These are phyloP conservation scores for Sporothrix brunneoviolacea DNA, from an alignment of 2,329 filamentous ascomycete species.

Conservation along the genomic window DNA sequence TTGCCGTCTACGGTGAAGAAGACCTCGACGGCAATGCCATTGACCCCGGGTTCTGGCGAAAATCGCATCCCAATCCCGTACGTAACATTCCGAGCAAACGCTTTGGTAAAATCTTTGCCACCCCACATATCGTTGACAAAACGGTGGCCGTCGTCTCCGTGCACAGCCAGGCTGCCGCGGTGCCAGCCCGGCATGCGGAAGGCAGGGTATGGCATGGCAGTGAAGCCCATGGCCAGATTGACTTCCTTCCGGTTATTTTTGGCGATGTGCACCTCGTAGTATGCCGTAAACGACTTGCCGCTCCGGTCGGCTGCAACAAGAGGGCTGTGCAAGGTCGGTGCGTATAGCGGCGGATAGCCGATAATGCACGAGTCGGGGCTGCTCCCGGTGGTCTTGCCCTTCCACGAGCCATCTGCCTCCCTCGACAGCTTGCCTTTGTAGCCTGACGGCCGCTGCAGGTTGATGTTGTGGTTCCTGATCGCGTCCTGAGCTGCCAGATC, in stretches of 20 bases:
- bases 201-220: constrained; percentile 66
- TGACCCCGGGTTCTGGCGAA: constrained; percentile 19
- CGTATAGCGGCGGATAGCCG: constrained; percentile 63
- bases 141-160: constrained; percentile 70
- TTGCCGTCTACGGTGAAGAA: constrained; percentile 66
- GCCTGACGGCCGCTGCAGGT: constrained; percentile 44
- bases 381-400: constrained; percentile 31
- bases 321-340: constrained; percentile 52
- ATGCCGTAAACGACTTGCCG: constrained; percentile 44
- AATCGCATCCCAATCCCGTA: constrained; percentile 68
- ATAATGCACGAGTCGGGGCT: constrained; percentile 58
- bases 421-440: constrained; percentile 42
- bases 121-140: constrained; percentile 72
- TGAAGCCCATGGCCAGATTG: constrained; percentile 60
- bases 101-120: constrained; percentile 58
- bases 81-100: constrained; percentile 46
- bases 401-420: constrained; percentile 46
- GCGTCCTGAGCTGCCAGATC: constrained; percentile 28
- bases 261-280: constrained; percentile 58
- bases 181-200: constrained; percentile 81
- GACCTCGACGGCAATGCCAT: constrained; percentile 44
- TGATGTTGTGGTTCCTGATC: constrained; percentile 46
- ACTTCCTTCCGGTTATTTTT: constrained; percentile 27
- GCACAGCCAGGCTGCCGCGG: constrained; percentile 65
- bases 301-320: constrained; percentile 26